Evolutionary conservation across 768 basidiomycete genomes (phyloP), one percentile per base, ranked within the genome.

Genomic region (Tylopilus intermedius): DNA sequence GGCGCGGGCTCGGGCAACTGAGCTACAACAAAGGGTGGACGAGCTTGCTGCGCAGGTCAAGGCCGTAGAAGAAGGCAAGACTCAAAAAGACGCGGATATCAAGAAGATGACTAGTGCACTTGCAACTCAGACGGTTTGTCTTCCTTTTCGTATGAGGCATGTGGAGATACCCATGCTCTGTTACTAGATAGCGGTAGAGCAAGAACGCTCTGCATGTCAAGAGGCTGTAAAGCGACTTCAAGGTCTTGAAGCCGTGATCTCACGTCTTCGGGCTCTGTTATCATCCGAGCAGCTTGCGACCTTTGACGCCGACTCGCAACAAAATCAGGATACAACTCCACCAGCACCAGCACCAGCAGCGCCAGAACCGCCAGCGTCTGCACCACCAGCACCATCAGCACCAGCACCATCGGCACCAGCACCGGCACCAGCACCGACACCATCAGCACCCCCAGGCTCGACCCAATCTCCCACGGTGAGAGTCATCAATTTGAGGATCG

Each of bases 101-200:
- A 40, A 61, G 35, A 48, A 46, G 18, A 30, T 65, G 35, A 53
- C 49, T 27, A 45, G 18, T 18, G 46, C 51, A 38, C 64, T 65
- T 45, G 56, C 55, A 27, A 55, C 64, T 2, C 63, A 66, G 22
- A 56, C 54, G 4, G 63, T 65, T 55, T 45, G 63, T 60, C 22
- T n/a, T 45, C 33, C 33, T n/a, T 47, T 42, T 45, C 35, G 21
- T 51, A 8, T 42, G 7, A 29, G 38, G 41, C 29, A 21, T 2
- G 27, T 13, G 38, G 10, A 9, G 30, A 52, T 32, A 44, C 39
- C 14, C 10, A 58, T 21, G n/a, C 32, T 35, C 15, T 53, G 15
- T 50, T 40, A 3, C 35, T 47, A 64, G 63, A 49, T 15, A 42
- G 52, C 51, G 8, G 32, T 44, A 15, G 63, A 61, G 14, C 38